Evolutionary conservation across 225 moss, liverwort and hornwort genomes (phyloP), one percentile per base, ranked within the genome.

Genomic region (Polytrichum formosum): DNA sequence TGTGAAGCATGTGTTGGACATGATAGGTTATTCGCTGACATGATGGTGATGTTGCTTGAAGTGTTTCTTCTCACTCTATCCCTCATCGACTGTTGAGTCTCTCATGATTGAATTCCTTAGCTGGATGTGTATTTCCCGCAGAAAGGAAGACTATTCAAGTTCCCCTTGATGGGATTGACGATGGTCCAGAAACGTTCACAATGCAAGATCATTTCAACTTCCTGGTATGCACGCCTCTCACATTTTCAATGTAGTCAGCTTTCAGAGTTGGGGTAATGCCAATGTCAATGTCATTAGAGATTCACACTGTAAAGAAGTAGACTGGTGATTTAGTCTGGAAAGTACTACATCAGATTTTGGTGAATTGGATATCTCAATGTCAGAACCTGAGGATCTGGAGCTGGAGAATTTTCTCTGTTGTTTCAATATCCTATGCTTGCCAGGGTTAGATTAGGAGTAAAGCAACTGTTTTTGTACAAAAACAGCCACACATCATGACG

Each of bases 141-240:
- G 67, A 67, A 6, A 55, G 67, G 54, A 53, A 46, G 37, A 22
- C 54, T 54, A 26, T 25, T 5, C 53, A 53, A 23, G 21, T 5
- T 54, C 27, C 55, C 25, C 5, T 23, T 26, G 54, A 54, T 26
- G 67, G 53, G 18, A 5, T 67, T 17, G 67, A 67, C 54, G 67
- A 67, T 8, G 67, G 67, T 16, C 67, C 67, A 17, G 53, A 1
- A 4, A 55, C 27, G 10, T 67, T 67, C 27, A 67, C 67, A 23
- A 67, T 67, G 67, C 54, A 67, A 67, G 67, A 67, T 28, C 67
- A 67, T 25, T 67, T 53, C 67, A 67, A 67, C 27, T 55, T 67
- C 53, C 54, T 67, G 67, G 67, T 67, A 67, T 26, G 53, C 5
- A 53, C 18, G 53, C 26, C 58, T 56, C 21, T 58, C 22, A 23